Evolutionary conservation across 768 basidiomycete genomes (phyloP), one percentile per base, ranked within the genome.

Genomic region (Agaricus subrufescens): DNA sequence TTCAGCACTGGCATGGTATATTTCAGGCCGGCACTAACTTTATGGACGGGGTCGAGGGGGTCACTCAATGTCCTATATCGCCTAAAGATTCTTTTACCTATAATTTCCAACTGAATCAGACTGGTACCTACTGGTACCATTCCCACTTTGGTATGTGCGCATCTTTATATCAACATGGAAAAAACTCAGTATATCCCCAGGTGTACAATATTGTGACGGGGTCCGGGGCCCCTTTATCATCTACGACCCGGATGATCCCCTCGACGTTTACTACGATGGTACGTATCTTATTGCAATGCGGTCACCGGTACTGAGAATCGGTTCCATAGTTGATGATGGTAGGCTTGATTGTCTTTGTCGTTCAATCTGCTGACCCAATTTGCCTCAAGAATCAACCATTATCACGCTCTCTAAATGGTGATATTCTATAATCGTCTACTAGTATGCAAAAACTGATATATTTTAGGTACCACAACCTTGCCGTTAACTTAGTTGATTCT

Each of bases 1-100:
- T 19, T 58, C 25, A 74, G 73, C 81, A 83, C 59, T 83, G 79
- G 80, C 82, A 83, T 60, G 81, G 82, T 2, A 61, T 83, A 46
- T 71, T 67, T 50, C 80, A 82, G 61, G 62, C 64, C 1, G 56
- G 59, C 3, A 73, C 75, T 4, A 77, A 72, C 54, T 77, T 68
- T 65, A 75, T 71, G 1, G 82, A 83, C 53, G 82, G 82, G 7
- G 58, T 68, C 1, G 64, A 67, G 2, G 61, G 68, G 44, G 68
- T 80, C 1, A 78, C 72, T 12, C 79, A 81, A 58, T 81, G 80
- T 60, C 79, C 80, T 0, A 79, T 81, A 43, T 60, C 69, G 0
- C 67, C 76, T 2, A 63, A 64, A 1, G 46, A 76, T 38, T 73
- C 71, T 1, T 81, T 81, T 65, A 56, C 69, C 19, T 81, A 81